Evolutionary conservation across 495 filamentous ascomycete genomes (phyloP), one percentile per base, ranked within the genome.

Genomic region (Aspergillus nidulans): DNA sequence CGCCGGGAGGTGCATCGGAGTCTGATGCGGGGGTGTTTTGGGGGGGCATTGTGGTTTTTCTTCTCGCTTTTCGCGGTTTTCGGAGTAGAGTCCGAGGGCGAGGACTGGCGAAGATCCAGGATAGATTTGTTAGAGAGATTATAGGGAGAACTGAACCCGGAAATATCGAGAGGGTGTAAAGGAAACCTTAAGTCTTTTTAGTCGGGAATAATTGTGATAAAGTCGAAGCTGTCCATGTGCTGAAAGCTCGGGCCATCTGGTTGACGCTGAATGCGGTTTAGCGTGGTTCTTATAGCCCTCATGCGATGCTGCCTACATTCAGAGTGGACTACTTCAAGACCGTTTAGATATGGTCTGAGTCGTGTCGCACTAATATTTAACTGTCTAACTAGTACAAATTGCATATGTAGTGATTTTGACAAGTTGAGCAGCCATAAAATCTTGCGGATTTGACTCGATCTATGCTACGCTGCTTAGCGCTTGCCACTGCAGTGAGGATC

Each of bases 11-110:
- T 9, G 57, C 51, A 16, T 57, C 50, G 34, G 60, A 34, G 13
- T 63, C 61, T 26, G 61, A 60, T 59, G 54, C 54, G 57, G 61
- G 52, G 61, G 57, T 49, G 16, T 56, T 52, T 50, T 34, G 54
- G 32, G 54, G 50, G 40, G 61, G 24, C 61, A 63, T 63, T 19
- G 28, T 49, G 46, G 36, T 6, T 7, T 19, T 32, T 48, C 39
- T 49, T 58, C n/a, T n/a, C n/a, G n/a, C n/a, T 58, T 36, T 47
- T 36, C 44, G 12, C 30, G 20, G 6, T 28, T 28, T 30, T 20
- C 47, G 18, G 15, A 4, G 26, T 24, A 7, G 46, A 49, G 9
- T n/a, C 38, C 1, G 16, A 25, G 34, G 4, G 18, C 45, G 45
- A 26, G 19, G 5, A 10, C 6, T 19, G 20, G 16, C 10, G 10